A percentile compares a stretch with the other conserved stretches of the same genome.
Evolutionary conservation across 2,329 filamentous ascomycete species (phyloP).

Genomic region (Emmonsia crescens): DNA sequence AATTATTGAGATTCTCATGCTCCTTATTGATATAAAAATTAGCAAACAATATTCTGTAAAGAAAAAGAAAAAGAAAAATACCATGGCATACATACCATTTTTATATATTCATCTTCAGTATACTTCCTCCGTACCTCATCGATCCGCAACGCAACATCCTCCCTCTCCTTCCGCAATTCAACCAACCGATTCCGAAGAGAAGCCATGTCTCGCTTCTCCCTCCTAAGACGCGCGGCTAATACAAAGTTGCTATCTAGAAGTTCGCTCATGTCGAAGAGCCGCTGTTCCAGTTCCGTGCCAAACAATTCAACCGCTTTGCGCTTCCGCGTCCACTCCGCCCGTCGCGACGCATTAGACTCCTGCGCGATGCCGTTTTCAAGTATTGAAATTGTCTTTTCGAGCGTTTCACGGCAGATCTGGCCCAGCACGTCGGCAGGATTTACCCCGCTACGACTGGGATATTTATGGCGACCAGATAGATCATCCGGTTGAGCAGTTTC

Average conservation of each 20-base stretch:
- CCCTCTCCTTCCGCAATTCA: constrained; percentile 37
- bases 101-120: constrained; percentile 27
- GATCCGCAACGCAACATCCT: constrained; percentile 39
- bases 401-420: constrained; percentile 40
- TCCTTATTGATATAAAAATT: constrained; percentile 16
- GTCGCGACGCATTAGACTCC: constrained; percentile 29
- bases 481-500: constrained; percentile 23
- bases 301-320: constrained; percentile 40
- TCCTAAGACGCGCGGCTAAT: constrained; percentile 36
- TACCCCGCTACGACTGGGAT: constrained; percentile 27
- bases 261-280: constrained; percentile 42
- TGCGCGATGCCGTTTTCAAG: constrained; percentile 33
- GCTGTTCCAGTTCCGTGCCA: constrained; percentile 37
- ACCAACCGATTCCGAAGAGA: constrained; percentile 39
- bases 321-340: constrained; percentile 34
- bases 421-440: constrained; percentile 43
- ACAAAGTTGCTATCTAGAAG: constrained; percentile 41
- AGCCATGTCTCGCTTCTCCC: constrained; percentile 35
- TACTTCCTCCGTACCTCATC: constrained; percentile 38
- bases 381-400: constrained; percentile 35
- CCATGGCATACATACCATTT: constrained; percentile 20
- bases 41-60: not conserved
- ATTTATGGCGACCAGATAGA: constrained; percentile 24
- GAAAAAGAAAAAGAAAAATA: not conserved
- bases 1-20: constrained; percentile 32